Evolutionary conservation across 345 rosid species (phyloP).

Genomic region (Luvunga scandens): DNA sequence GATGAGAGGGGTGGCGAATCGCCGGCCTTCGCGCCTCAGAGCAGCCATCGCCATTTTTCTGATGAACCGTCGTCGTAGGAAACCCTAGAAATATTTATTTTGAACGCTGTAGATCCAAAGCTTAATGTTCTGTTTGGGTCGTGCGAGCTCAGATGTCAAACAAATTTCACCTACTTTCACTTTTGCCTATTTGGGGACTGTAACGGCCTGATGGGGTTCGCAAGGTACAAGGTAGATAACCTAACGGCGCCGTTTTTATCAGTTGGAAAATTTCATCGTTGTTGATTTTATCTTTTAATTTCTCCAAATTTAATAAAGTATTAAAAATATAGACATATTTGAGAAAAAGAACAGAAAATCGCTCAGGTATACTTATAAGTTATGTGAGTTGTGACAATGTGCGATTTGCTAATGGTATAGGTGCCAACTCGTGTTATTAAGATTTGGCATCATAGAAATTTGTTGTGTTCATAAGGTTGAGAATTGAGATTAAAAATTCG

Average conservation of each 20-base stretch:
- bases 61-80: slow-evolving; percentile 7
- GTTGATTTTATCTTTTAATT: too few species aligned
- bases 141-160: neutral
- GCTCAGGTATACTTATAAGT: too few species aligned
- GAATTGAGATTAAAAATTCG: too few species aligned
- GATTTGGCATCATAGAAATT: too few species aligned
- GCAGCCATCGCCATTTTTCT: slow-evolving; percentile 73
- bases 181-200: neutral
- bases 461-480: too few species aligned
- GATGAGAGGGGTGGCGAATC: slow-evolving; percentile 57
- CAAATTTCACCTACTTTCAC: neutral
- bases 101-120: slow-evolving; percentile 5
- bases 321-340: too few species aligned
- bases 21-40: slow-evolving; percentile 79
- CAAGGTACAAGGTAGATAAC: neutral
- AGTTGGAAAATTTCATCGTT: neutral
- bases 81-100: slow-evolving; percentile 11
- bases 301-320: too few species aligned
- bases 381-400: too few species aligned
- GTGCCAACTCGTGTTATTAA: too few species aligned
- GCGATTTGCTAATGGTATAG: too few species aligned
- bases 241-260: neutral
- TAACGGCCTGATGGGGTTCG: neutral
- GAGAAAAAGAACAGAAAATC: too few species aligned
- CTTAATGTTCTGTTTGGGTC: neutral